Evolutionary conservation across 2,329 filamentous ascomycete species (phyloP).

Genomic region (Trichophyton equinum): DNA sequence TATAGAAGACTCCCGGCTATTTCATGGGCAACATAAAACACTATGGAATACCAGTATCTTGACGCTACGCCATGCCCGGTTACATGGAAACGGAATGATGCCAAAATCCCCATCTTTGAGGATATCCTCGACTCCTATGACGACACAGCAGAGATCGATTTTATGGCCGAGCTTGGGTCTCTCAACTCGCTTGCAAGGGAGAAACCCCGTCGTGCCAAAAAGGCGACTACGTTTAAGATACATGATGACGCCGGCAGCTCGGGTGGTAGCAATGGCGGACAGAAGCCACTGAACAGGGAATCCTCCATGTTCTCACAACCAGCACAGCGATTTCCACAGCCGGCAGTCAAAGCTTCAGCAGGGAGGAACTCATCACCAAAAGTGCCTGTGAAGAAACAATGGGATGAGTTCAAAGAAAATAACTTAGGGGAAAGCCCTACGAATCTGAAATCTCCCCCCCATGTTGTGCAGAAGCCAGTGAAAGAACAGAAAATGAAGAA

Average conservation of each 20-base stretch:
- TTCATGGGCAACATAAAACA: background rate
- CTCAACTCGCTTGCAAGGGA: slow-evolving; percentile 19
- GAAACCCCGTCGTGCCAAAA: slow-evolving; percentile 21
- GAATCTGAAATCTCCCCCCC: slow-evolving; percentile 5
- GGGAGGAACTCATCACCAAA: slow-evolving; percentile 14
- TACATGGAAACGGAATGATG: slow-evolving; percentile 14
- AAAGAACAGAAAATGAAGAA: slow-evolving; percentile 9
- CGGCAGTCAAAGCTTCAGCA: slow-evolving; percentile 21
- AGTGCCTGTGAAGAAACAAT: slow-evolving; percentile 6
- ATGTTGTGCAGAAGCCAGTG: slow-evolving; percentile 10
- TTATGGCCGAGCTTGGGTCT: slow-evolving; percentile 28
- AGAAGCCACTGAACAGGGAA: slow-evolving; percentile 16
- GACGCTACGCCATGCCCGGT: slow-evolving; percentile 26
- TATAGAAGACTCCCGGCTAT: background rate
- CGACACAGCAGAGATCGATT: slow-evolving; percentile 30
- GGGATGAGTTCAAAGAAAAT: background rate
- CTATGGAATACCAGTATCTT: background rate
- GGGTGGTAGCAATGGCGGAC: slow-evolving; percentile 10
- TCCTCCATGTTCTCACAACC: slow-evolving; percentile 30
- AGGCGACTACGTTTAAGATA: slow-evolving; percentile 24
- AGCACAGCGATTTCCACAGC: slow-evolving; percentile 26
- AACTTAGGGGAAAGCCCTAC: background rate
- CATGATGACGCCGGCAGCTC: slow-evolving; percentile 23
- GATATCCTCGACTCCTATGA: slow-evolving; percentile 15
- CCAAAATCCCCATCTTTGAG: slow-evolving; percentile 17